phyloP scores from a whole-genome alignment of 2,329 filamentous ascomycete species.

The Lojkania enalia region DNA sequence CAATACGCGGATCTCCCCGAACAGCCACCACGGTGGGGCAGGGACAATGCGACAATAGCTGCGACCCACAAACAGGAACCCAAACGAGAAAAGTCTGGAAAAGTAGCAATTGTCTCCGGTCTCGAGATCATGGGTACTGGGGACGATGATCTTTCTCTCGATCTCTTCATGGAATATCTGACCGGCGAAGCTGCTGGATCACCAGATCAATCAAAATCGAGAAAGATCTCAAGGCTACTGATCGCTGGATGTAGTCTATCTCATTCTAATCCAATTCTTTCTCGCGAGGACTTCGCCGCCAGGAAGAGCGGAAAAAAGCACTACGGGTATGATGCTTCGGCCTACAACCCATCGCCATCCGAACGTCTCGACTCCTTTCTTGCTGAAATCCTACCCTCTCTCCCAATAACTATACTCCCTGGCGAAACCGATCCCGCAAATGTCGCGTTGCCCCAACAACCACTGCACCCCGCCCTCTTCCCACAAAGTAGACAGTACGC shows the following conservation, averaged over 20 bases:
- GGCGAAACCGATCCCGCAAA: constrained; percentile 86
- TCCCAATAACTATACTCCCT: constrained; percentile 87
- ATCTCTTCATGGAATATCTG: constrained; percentile 82
- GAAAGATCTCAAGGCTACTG: constrained; percentile 79
- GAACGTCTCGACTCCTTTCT: constrained; percentile 84
- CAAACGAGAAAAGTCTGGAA: constrained; percentile 58
- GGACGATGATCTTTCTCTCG: constrained; percentile 73
- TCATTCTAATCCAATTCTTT: constrained; percentile 51
- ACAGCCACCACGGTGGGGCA: constrained; percentile 79
- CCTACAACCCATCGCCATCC: constrained; percentile 86
- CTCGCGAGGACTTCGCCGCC: constrained; percentile 50
- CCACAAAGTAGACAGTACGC: constrained; percentile 72
- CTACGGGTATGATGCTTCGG: constrained; percentile 88
- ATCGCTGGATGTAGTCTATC: constrained; percentile 88
- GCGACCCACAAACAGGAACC: constrained; percentile 41
- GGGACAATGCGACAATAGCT: constrained; percentile 56
- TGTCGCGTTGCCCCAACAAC: constrained; percentile 86
- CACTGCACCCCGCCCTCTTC: constrained; percentile 91
- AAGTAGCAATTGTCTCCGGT: constrained; percentile 87
- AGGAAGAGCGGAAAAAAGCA: constrained; percentile 68
- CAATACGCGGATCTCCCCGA: constrained; percentile 84
- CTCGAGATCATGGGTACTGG: constrained; percentile 78
- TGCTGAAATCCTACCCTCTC: constrained; percentile 75
- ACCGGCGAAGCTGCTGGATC: constrained; percentile 76
- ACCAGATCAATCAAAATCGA: constrained; percentile 60